phyloP scores from a whole-genome alignment of 441 rosid species.

The Mallotus repandus region DNA sequence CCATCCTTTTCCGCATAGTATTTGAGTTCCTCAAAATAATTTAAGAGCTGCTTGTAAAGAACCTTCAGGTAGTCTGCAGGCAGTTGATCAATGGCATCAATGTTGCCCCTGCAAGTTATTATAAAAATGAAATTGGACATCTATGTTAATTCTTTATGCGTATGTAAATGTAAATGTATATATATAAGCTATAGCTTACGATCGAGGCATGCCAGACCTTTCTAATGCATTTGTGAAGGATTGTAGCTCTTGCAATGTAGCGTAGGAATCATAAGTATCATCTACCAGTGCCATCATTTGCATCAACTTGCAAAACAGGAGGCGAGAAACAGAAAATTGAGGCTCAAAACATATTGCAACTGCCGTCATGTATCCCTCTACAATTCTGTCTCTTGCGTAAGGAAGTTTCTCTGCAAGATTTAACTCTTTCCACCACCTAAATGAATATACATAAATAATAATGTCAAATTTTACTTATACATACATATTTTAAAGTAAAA shows the following conservation, averaged over 20 bases:
- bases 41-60: background rate
- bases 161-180: background rate
- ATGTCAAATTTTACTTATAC: too few relatives aligned
- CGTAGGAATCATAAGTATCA: conserved; percentile 28
- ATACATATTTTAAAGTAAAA: too few relatives aligned
- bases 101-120: conserved; percentile 2
- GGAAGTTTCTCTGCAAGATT: background rate
- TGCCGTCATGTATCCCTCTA: conserved; percentile 15
- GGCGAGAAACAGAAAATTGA: conserved; percentile 13
- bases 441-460: too few relatives aligned
- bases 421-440: conserved; percentile 26
- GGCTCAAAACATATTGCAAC: conserved; percentile 12
- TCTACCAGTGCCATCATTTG: background rate
- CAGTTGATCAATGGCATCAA: background rate
- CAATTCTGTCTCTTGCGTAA: conserved; percentile 18
- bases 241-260: conserved; percentile 13
- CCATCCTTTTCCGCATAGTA: too few relatives aligned
- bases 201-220: background rate
- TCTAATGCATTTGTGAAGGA: conserved; percentile 10
- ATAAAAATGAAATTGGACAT: background rate
- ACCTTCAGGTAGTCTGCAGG: conserved; percentile 20
- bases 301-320: background rate
- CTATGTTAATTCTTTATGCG: background rate
- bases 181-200: too few relatives aligned
- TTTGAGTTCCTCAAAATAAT: too few relatives aligned